phyloP scores from a whole-genome alignment of 164 flowering plant genomes.

The Umbilicus rupestris region DNA sequence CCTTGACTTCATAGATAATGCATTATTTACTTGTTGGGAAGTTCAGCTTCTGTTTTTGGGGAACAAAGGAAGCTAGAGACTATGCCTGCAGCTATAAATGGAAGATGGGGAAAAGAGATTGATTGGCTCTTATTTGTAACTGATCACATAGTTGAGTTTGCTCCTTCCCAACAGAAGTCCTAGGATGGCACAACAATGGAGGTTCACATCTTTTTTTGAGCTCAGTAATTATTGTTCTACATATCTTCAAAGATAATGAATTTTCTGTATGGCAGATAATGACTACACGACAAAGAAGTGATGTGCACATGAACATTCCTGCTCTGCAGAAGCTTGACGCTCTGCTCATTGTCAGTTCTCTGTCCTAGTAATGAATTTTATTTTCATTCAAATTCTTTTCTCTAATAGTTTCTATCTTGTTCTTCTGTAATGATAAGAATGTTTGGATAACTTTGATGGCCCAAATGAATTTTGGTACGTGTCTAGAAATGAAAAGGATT shows the following conservation, averaged over 20 bases:
- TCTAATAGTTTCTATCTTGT: neutral
- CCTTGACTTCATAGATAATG: neutral
- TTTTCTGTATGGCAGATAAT: constrained; percentile 43
- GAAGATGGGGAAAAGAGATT: constrained; percentile 74
- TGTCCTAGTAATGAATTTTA: neutral
- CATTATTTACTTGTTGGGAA: neutral
- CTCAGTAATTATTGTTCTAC: neutral
- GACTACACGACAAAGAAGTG: constrained; percentile 70
- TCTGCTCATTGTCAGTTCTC: constrained; percentile 67
- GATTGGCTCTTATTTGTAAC: constrained; percentile 83
- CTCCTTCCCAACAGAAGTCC: constrained; percentile 62
- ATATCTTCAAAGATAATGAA: neutral
- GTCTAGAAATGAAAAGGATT: constrained; percentile 33
- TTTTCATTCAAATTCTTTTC: neutral
- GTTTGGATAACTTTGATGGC: constrained; percentile 52
- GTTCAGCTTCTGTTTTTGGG: constrained; percentile 82
- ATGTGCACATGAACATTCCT: constrained; percentile 79
- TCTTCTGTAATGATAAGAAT: constrained; percentile 26
- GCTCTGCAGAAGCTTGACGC: constrained; percentile 85
- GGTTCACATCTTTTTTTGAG: constrained; percentile 25
- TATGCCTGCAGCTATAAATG: constrained; percentile 55
- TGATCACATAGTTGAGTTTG: constrained; percentile 84
- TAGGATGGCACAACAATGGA: constrained; percentile 60
- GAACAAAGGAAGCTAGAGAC: constrained; percentile 72
- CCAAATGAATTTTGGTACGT: constrained; percentile 71